A percentile compares a stretch with the other conserved stretches of the same genome.
Evolutionary conservation across 2,329 filamentous ascomycete species (phyloP).

Genomic region (Neonectria neomacrospora): DNA sequence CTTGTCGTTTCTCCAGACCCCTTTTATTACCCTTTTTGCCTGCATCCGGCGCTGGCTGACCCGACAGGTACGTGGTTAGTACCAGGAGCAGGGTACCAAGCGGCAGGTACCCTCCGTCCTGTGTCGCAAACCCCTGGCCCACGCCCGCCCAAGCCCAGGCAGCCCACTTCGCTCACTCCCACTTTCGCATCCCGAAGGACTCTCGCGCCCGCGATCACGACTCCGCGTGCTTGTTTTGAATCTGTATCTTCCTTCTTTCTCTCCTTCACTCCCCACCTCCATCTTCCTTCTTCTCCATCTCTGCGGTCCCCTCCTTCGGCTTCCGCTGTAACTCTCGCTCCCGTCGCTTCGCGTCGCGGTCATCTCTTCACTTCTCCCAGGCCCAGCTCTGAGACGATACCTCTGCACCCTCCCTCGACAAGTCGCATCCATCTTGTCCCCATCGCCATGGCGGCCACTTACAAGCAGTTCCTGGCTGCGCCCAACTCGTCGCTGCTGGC

Average conservation of each 20-base stretch:
- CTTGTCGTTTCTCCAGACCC: slow-evolving; percentile 21
- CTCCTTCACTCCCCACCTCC: slow-evolving; percentile 26
- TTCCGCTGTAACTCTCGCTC: slow-evolving; percentile 15
- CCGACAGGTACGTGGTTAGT: slow-evolving; percentile 7
- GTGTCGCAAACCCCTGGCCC: slow-evolving; percentile 23
- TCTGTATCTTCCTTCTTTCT: slow-evolving; percentile 37
- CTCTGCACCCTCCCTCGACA: slow-evolving; percentile 22
- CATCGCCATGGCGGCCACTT: slow-evolving; percentile 60
- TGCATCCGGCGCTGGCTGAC: neutral
- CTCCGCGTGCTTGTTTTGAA: slow-evolving; percentile 46
- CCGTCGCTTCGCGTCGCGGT: slow-evolving; percentile 30
- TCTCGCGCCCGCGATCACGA: slow-evolving; percentile 38
- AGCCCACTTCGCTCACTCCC: slow-evolving; percentile 11
- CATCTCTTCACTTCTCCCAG: slow-evolving; percentile 16
- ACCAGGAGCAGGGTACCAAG: slow-evolving; percentile 4
- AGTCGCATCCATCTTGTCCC: slow-evolving; percentile 30
- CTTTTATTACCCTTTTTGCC: neutral
- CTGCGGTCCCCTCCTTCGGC: slow-evolving; percentile 1
- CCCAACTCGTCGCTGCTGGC: slow-evolving; percentile 73
- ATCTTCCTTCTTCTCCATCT: neutral
- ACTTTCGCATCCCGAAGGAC: slow-evolving; percentile 17
- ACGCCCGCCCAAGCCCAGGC: slow-evolving; percentile 6
- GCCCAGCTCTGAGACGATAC: slow-evolving; percentile 16
- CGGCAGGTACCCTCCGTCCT: slow-evolving; percentile 18
- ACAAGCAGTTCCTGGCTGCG: slow-evolving; percentile 77